Percentiles rank a stretch among this genome's conserved stretches.
phyloP scores from a whole-genome alignment of 2,329 filamentous ascomycete species.

The Didymella keratinophila region DNA sequence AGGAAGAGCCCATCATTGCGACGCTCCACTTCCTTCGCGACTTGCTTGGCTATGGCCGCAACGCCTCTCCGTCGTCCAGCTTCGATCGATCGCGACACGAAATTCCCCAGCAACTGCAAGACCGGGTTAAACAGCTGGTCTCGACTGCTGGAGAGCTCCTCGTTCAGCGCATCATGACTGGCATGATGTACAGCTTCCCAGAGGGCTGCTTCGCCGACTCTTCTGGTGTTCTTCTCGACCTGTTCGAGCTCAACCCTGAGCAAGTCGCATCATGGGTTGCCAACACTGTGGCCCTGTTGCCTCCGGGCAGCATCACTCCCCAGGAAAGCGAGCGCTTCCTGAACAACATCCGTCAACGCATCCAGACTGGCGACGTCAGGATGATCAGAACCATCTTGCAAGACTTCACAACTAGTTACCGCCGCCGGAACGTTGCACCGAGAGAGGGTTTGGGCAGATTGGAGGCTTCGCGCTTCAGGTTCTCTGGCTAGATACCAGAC shows the following conservation, averaged over 20 bases:
- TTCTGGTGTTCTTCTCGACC: constrained; percentile 85
- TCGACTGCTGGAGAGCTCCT: constrained; percentile 75
- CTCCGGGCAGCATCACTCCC: constrained; percentile 74
- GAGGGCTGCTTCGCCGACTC: constrained; percentile 95
- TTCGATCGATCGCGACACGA: constrained; percentile 66
- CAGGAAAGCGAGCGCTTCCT: constrained; percentile 83
- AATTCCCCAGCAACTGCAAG: constrained; percentile 73
- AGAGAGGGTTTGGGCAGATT: constrained; percentile 87
- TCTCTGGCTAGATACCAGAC: constrained; percentile 54
- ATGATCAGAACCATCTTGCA: constrained; percentile 87
- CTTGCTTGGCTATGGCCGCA: constrained; percentile 84
- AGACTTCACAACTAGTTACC: constrained; percentile 95
- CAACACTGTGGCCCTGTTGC: constrained; percentile 82
- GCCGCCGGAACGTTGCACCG: constrained; percentile 93
- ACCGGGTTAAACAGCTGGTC: constrained; percentile 76
- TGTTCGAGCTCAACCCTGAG: constrained; percentile 86
- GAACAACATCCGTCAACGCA: constrained; percentile 78
- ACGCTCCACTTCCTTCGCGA: constrained; percentile 93
- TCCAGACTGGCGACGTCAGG: constrained; percentile 72
- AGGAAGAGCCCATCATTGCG: constrained; percentile 88
- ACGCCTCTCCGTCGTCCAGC: constrained; percentile 69
- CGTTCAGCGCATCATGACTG: constrained; percentile 88
- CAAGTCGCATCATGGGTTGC: constrained; percentile 85
- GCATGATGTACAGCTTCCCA: constrained; percentile 99
- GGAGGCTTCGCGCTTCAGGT: constrained; percentile 87